Evolutionary conservation across 192 early-diverging fungal genomes (phyloP).

Genomic region (Dispira parvispora): DNA sequence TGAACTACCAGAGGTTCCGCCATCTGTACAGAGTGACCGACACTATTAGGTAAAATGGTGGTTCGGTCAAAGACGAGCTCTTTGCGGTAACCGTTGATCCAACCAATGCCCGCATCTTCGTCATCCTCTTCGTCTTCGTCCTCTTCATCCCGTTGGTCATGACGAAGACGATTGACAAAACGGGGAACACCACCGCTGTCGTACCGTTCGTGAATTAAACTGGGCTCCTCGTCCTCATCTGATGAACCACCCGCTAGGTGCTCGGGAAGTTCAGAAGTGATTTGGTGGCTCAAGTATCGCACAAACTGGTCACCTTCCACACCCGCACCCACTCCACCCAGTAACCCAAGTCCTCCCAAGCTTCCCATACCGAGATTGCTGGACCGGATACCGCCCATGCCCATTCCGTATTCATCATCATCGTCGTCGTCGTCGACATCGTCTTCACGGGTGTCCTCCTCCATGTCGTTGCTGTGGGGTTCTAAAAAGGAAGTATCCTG

Average conservation of each 20-base stretch:
- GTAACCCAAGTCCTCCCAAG: neutral
- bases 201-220: too few relatives aligned
- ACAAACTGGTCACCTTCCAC: constrained; percentile 11
- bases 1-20: neutral
- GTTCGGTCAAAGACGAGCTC: constrained; percentile 24
- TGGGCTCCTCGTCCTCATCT: constrained; percentile 7
- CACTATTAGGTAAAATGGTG: neutral
- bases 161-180: too few relatives aligned
- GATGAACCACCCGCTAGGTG: constrained; percentile 14
- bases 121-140: constrained; percentile 9
- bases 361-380: neutral
- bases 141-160: neutral
- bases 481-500: constrained; percentile 13
- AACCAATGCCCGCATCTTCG: constrained; percentile 19
- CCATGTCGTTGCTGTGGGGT: constrained; percentile 5
- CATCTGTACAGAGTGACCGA: neutral
- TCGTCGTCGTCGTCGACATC: constrained; percentile 16
- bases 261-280: constrained; percentile 20
- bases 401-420: constrained; percentile 3
- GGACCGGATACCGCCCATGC: neutral
- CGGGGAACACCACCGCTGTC: too few relatives aligned
- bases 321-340: constrained; percentile 9
- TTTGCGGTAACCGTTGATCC: constrained; percentile 25
- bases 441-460: constrained; percentile 11
- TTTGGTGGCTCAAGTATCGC: constrained; percentile 20